Evolutionary conservation across 306 rosid genomes (phyloP).

Genomic region (Castanea mollissima): DNA sequence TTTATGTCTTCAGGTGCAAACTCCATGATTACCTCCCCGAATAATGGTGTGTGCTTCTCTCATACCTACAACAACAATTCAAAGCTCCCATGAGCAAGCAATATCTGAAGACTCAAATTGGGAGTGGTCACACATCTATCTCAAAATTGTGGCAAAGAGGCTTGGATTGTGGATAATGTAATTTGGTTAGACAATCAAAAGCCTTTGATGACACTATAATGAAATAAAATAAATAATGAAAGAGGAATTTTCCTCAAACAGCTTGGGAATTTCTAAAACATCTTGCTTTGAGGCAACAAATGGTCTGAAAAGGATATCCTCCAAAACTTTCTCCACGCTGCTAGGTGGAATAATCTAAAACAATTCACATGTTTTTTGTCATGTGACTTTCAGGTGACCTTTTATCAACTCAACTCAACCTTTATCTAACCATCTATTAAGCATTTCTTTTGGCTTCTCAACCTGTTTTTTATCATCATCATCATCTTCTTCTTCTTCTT

Average conservation of each 20-base stretch:
- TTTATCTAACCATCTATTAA: neutral
- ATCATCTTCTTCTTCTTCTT: no score
- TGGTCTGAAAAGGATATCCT: neutral
- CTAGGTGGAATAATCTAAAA: neutral
- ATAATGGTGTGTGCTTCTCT: neutral
- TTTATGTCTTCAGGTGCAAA: neutral
- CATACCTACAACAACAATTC: neutral
- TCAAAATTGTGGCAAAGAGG: neutral
- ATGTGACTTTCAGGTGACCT: neutral
- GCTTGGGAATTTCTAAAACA: constrained; percentile 2
- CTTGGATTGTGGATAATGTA: neutral
- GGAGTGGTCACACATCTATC: neutral
- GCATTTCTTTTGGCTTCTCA: no score
- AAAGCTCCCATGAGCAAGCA: neutral
- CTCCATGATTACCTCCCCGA: neutral
- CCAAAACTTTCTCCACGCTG: no score
- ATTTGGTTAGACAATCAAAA: neutral
- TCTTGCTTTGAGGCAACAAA: neutral
- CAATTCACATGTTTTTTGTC: neutral
- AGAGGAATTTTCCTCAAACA: neutral
- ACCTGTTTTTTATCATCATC: neutral
- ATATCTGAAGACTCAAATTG: neutral
- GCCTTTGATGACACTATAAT: neutral
- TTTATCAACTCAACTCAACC: neutral
- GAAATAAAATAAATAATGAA: neutral